Evolutionary conservation across 371 early-diverging fungal genomes (phyloP), one percentile per base, ranked within the genome.

Genomic region (Mucor indicus): DNA sequence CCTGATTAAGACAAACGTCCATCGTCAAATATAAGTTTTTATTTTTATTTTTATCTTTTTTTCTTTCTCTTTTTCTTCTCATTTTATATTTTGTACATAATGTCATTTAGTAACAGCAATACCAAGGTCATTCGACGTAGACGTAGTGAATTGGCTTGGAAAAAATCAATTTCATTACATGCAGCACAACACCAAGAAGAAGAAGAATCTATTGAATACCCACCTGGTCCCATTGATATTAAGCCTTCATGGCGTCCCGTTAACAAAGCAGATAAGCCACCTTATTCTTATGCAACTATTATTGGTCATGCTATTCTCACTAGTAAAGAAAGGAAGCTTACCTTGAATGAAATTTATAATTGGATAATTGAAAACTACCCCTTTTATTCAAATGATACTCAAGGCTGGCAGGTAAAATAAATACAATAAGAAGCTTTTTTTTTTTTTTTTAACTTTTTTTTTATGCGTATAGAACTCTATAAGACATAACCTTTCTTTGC

Each of bases 391-490:
- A 78, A 86, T 15, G 91, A 86, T 4, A 80, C 79, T 13, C 75
- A 79, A 30, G 90, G 89, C 16, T 95, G 94, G 94, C 88, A 91
- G 87, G 90, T 89, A 77, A 70, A 25, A 33, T 8, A 44, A 38
- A n/a, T n/a, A n/a, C n/a, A n/a, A n/a, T n/a, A n/a, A n/a, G n/a
- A n/a, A n/a, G n/a, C n/a, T n/a, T n/a, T n/a, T n/a, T n/a, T n/a
- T n/a, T n/a, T 21, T 24, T 22, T 4, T 15, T 51, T 8, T 64
- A n/a, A n/a, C n/a, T n/a, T n/a, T n/a, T n/a, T n/a, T n/a, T n/a
- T n/a, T n/a, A n/a, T n/a, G n/a, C n/a, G n/a, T n/a, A n/a, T n/a
- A 93, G 82, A 98, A 99, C 68, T 95, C 96, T 2, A 92, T 98
- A 32, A 83, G 99, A 37, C 99, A 99, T 71, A 98, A 98, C 60